phyloP scores from a whole-genome alignment of 1,284 basidiomycete genomes.

The Puccinia sorghi region DNA sequence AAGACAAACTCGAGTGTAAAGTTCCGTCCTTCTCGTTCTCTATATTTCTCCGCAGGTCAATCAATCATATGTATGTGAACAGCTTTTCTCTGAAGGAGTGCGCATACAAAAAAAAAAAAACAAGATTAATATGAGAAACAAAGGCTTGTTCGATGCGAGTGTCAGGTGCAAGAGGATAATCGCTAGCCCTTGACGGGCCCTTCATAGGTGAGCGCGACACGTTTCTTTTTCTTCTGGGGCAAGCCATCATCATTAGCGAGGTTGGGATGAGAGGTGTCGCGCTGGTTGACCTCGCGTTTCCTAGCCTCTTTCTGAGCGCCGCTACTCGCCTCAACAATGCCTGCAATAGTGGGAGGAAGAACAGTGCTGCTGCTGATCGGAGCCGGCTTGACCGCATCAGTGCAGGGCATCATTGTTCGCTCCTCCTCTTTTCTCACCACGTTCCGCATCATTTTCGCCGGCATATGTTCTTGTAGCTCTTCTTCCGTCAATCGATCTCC shows the following conservation, averaged over 20 bases:
- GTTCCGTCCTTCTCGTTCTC: no score
- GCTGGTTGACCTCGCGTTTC: not conserved
- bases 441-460: not conserved
- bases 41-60: no score
- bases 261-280: no score
- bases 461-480: slow-evolving; percentile 14
- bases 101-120: no score
- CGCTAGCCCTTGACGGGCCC: slow-evolving; percentile 31
- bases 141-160: no score
- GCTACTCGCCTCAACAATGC: not conserved
- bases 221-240: slow-evolving; percentile 39
- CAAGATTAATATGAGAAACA: no score
- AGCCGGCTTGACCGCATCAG: not conserved
- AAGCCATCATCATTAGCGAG: not conserved
- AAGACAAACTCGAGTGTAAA: no score
- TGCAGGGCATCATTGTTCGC: not conserved
- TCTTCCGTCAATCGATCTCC: slow-evolving; percentile 63
- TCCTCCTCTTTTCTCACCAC: not conserved
- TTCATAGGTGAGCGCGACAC: slow-evolving; percentile 43
- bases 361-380: not conserved
- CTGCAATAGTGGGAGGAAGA: not conserved
- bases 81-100: no score
- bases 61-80: no score
- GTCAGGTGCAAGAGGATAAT: not conserved
- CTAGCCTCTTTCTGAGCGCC: not conserved